phyloP scores from a whole-genome alignment of 2,329 filamentous ascomycete species.

The Cercospora brassicicola region DNA sequence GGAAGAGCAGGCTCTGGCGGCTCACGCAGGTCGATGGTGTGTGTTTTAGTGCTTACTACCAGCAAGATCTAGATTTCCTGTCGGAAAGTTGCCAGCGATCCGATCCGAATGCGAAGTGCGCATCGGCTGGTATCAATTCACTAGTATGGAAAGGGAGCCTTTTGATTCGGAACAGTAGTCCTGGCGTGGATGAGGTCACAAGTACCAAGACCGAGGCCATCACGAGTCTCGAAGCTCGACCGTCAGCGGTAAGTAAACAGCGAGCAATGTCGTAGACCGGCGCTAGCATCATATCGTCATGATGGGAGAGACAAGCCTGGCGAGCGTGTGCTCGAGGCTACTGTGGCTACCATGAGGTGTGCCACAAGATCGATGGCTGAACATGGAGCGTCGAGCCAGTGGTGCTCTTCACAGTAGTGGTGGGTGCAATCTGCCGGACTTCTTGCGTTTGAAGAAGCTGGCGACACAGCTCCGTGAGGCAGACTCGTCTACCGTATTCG shows the following conservation, averaged over 20 bases:
- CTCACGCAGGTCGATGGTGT: neutral
- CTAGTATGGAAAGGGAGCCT: neutral
- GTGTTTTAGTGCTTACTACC: neutral
- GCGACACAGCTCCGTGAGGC: neutral
- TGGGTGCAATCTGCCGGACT: neutral
- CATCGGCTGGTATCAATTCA: neutral
- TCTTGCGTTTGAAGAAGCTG: neutral
- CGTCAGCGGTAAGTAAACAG: neutral
- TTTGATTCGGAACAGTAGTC: neutral
- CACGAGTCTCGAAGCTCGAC: neutral
- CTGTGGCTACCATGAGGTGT: neutral
- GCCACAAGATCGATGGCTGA: neutral
- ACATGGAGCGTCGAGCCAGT: neutral
- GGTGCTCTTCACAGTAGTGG: neutral
- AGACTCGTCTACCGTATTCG: neutral
- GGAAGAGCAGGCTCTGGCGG: neutral
- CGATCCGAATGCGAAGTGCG: neutral
- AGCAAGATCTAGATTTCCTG: neutral
- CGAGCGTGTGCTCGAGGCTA: neutral
- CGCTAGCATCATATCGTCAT: neutral
- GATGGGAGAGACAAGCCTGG: neutral
- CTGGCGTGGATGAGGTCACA: neutral
- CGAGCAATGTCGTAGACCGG: neutral
- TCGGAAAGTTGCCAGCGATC: neutral
- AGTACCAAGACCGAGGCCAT: neutral